Evolutionary conservation across 768 basidiomycete species (phyloP).

Genomic region (Tulasnella sp.): DNA sequence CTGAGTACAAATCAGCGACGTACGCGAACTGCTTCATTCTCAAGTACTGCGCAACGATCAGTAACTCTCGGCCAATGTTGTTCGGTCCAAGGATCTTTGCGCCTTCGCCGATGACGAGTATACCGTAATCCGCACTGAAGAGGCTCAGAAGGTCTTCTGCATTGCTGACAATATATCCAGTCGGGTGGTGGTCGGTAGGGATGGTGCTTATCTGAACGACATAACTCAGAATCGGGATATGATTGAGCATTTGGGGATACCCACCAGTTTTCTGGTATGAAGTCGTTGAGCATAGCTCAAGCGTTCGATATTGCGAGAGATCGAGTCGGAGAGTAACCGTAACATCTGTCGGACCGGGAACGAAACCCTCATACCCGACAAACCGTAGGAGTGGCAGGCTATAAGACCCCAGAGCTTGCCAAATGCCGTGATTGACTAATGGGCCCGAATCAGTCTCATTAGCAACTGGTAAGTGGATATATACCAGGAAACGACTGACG

Average conservation of each 20-base stretch:
- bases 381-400: conserved; percentile 65
- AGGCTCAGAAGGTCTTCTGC: conserved; percentile 65
- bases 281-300: conserved; percentile 65
- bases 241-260: conserved; percentile 18
- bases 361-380: conserved; percentile 71
- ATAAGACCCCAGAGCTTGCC: conserved; percentile 72
- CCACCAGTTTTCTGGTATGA: conserved; percentile 63
- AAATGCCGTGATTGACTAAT: conserved; percentile 66
- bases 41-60: conserved; percentile 71
- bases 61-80: conserved; percentile 61
- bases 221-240: neutral
- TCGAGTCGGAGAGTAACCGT: conserved; percentile 63
- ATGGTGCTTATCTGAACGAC: conserved; percentile 52
- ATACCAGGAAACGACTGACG: conserved; percentile 31
- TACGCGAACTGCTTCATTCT: conserved; percentile 59
- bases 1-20: conserved; percentile 21
- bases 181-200: conserved; percentile 52
- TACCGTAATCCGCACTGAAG: conserved; percentile 67
- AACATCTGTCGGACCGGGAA: conserved; percentile 79
- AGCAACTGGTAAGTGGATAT: neutral
- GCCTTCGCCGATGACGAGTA: conserved; percentile 44
- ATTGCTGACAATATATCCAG: conserved; percentile 69
- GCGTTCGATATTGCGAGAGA: conserved; percentile 69
- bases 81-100: conserved; percentile 60
- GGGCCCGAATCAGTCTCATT: neutral